Base-by-base conservation (phyloP, 106 monocot species). In the Dendrobium catenatum region DNA sequence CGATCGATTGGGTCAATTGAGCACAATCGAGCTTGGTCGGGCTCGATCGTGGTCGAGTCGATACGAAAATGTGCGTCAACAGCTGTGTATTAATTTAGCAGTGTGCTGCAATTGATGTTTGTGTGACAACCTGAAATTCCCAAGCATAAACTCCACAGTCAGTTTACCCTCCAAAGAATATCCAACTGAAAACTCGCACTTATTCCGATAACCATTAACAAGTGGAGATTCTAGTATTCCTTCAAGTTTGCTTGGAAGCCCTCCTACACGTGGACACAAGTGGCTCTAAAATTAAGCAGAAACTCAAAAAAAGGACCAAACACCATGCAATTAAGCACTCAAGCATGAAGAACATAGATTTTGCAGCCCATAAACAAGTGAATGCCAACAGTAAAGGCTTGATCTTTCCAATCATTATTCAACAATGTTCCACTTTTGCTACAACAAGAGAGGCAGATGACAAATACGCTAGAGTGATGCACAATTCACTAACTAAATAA, bases 101-200 rank as follows among this genome's bases (percentile, higher is more conserved):
- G 29, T 29, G 29, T 29, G 29, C 29, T 66, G 20, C 59, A 79
- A 68, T 44, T 42, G 43, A 54, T 43, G 5, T 9, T 48, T 42
- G 20, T 31, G 61, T 75, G 73, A 78, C 56, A 19, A 97, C 97
- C 94, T 99, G 83, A 99, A 95, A 87, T 93, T 99, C 83, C 98
- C 98, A 84, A 93, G 88, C 89, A 88, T 88, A 88, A 95, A 99
- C 13, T 94, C 98, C 54, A 99, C 98, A 27, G 89, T 93, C 66
- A 31, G 78, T 80, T 93, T 95, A 20, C 94, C 95, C 58, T 93
- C 78, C 68, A 87, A 67, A 64, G 98, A 99, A 87, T 82, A 87
- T 47, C 98, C 98, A 29, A 99, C 95, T 58, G 98, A 95, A 75
- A 99, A 99, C 80, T 99, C 98, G 78, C 98, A 99, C 77, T 99